Percentiles rank a stretch among this genome's conserved stretches.
phyloP scores from a whole-genome alignment of 2,329 filamentous ascomycete genomes.

The Exophiala alcalophila region DNA sequence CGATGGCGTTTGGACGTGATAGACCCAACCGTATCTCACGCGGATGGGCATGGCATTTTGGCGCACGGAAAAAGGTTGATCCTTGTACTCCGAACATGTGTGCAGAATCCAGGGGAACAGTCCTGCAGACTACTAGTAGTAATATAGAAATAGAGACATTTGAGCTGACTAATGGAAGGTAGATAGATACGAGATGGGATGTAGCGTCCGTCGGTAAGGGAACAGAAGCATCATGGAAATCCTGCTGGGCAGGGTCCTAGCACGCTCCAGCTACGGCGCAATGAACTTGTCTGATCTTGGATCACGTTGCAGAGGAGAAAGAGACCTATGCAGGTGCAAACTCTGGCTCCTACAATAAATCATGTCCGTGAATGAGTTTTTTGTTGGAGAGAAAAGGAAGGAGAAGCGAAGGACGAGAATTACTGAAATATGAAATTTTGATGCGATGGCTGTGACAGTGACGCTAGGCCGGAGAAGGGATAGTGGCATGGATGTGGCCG shows the following conservation, averaged over 20 bases:
- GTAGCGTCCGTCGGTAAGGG: slow-evolving; percentile 66
- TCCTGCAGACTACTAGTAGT: no score
- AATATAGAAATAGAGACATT: no score
- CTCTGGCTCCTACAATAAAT: slow-evolving; percentile 64
- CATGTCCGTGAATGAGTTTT: slow-evolving; percentile 60
- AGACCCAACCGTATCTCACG: no score
- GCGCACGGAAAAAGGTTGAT: no score
- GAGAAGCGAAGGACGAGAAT: slow-evolving; percentile 29
- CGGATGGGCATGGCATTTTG: no score
- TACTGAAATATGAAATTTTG: slow-evolving; percentile 22
- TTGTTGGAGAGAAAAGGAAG: slow-evolving; percentile 39
- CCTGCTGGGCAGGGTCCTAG: slow-evolving; percentile 42
- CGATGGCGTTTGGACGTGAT: slow-evolving; percentile 24
- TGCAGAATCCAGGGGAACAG: no score
- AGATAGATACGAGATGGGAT: slow-evolving; percentile 35
- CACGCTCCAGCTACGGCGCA: slow-evolving; percentile 63
- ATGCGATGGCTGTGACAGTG: slow-evolving; percentile 19
- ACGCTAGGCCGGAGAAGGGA: slow-evolving; percentile 8
- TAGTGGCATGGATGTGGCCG: slow-evolving; percentile 12
- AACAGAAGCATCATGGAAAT: slow-evolving; percentile 58
- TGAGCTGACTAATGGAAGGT: no score
- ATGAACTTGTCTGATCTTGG: slow-evolving; percentile 51
- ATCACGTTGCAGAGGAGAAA: slow-evolving; percentile 61
- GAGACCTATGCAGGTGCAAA: slow-evolving; percentile 40
- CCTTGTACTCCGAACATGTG: no score